Evolutionary conservation across 2,329 filamentous ascomycete species (phyloP).

Genomic region (Alternaria panax): DNA sequence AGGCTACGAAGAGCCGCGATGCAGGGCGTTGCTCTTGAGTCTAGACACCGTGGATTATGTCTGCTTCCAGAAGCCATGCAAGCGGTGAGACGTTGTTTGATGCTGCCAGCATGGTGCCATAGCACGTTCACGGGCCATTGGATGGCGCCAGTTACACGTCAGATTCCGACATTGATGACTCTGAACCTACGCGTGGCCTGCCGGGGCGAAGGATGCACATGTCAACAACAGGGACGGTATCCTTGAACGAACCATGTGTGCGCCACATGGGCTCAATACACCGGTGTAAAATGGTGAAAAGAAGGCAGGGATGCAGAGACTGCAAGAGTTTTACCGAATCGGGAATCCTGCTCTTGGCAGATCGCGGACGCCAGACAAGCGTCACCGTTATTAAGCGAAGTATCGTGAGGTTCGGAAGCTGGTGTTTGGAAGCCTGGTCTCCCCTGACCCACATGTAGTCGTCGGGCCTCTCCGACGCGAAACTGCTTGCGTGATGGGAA

Average conservation of each 20-base stretch:
- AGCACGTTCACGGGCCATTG: constrained; percentile 17
- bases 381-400: constrained; percentile 32
- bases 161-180: constrained; percentile 24
- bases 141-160: constrained; percentile 27
- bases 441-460: constrained; percentile 2
- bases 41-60: constrained; percentile 2
- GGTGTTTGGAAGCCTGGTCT: constrained; percentile 15
- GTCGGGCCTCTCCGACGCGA: constrained; percentile 20
- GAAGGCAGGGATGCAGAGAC: constrained; percentile 22
- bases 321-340: constrained; percentile 32
- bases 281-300: background rate
- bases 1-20: constrained; percentile 17
- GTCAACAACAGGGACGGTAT: constrained; percentile 10
- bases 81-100: constrained; percentile 22
- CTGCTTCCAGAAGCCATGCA: background rate
- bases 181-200: constrained; percentile 27
- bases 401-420: constrained; percentile 32
- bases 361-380: constrained; percentile 16
- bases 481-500: constrained; percentile 13
- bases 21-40: constrained; percentile 13
- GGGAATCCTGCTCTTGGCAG: constrained; percentile 11
- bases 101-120: constrained; percentile 25
- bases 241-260: constrained; percentile 8
- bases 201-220: constrained; percentile 9
- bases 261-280: background rate